Evolutionary conservation across 2,329 filamentous ascomycete genomes (phyloP).

Genomic region (Corinectria fuckeliana): DNA sequence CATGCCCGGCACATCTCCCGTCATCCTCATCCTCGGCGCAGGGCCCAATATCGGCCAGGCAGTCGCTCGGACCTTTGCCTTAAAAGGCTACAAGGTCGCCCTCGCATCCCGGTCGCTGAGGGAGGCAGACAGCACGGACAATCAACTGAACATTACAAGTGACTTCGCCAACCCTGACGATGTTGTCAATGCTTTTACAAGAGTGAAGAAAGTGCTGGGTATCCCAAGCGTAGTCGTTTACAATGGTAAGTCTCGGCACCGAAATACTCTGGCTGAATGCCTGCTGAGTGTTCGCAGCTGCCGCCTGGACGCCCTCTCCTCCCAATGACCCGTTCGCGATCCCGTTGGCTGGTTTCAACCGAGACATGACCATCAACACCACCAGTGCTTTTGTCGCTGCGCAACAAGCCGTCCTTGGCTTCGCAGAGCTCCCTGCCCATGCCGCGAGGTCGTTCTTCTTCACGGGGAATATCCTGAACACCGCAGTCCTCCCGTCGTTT

Average conservation of each 20-base stretch:
- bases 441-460: slow-evolving; percentile 51
- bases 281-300: slow-evolving; percentile 2
- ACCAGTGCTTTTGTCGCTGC: slow-evolving; percentile 22
- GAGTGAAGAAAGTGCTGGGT: slow-evolving; percentile 25
- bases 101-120: slow-evolving; percentile 32
- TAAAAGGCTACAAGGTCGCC: slow-evolving; percentile 35
- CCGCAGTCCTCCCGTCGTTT: slow-evolving; percentile 38
- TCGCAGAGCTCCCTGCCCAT: slow-evolving; percentile 36
- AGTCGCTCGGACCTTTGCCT: slow-evolving; percentile 32
- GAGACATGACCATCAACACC: slow-evolving; percentile 16
- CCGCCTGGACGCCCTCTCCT: slow-evolving; percentile 7
- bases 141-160: slow-evolving; percentile 43
- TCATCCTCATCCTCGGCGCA: slow-evolving; percentile 37
- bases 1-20: slow-evolving; percentile 14
- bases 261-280: not conserved
- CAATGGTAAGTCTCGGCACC: slow-evolving; percentile 25
- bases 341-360: slow-evolving; percentile 15
- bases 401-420: slow-evolving; percentile 22
- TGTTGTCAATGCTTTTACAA: slow-evolving; percentile 22
- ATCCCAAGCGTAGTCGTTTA: slow-evolving; percentile 35
- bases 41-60: slow-evolving; percentile 34
- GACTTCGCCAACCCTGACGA: slow-evolving; percentile 45
- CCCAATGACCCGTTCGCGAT: slow-evolving; percentile 21
- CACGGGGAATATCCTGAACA: slow-evolving; percentile 52
- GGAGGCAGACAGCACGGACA: slow-evolving; percentile 26